A percentile compares a stretch with the other conserved stretches of the same genome.
These are phyloP conservation scores for Rhodotorula sp. DNA, from an alignment of 1,284 basidiomycete genomes.

Conservation along the genomic window DNA sequence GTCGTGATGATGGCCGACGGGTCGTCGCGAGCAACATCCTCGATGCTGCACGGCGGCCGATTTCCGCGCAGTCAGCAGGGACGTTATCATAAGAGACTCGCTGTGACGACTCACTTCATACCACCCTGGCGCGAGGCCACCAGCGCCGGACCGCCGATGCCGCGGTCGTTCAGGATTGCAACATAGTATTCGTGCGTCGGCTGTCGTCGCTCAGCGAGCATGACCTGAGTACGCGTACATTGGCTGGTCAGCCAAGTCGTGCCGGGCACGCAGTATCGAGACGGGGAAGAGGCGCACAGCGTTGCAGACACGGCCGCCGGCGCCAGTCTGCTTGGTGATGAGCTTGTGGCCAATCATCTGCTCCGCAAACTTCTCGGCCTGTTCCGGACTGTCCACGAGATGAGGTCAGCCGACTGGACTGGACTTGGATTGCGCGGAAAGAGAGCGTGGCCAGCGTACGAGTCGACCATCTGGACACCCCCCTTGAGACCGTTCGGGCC, in stretches of 20 bases:
- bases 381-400: slow-evolving; percentile 63
- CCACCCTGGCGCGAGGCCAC: slow-evolving; percentile 80
- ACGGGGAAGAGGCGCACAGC: slow-evolving; percentile 59
- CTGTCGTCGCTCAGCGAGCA: slow-evolving; percentile 93
- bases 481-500: slow-evolving; percentile 80
- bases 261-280: fast-evolving
- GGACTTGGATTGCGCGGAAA: no score
- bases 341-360: slow-evolving; percentile 96
- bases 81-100: fast-evolving
- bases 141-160: slow-evolving; percentile 81
- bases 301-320: slow-evolving; percentile 87
- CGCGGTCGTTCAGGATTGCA: slow-evolving; percentile 94
- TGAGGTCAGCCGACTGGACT: no score
- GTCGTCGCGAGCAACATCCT: slow-evolving; percentile 98
- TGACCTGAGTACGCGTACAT: slow-evolving; percentile 62
- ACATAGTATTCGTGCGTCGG: slow-evolving; percentile 98
- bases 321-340: slow-evolving; percentile 99
- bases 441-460: slow-evolving; percentile 56
- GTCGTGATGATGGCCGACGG: slow-evolving; percentile 95
- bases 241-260: neutral
- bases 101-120: slow-evolving; percentile 45
- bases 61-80: slow-evolving; percentile 54
- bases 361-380: slow-evolving; percentile 80
- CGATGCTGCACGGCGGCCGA: slow-evolving; percentile 59
- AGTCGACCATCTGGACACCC: slow-evolving; percentile 92